Base-by-base conservation (phyloP, 345 rosid species). In the Lumnitzera racemosa region DNA sequence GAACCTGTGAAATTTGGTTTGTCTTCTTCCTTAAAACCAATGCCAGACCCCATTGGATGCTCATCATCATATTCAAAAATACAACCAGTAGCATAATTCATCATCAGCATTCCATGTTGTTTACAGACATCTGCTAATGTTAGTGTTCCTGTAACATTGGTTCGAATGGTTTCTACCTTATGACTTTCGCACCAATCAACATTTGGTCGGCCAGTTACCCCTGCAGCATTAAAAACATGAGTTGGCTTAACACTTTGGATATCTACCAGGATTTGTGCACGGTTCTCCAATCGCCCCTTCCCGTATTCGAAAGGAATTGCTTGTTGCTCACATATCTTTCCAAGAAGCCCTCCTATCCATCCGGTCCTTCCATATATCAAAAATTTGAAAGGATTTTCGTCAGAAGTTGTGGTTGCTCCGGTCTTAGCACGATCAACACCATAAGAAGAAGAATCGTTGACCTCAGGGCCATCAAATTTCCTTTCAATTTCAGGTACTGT, bases 101-200 rank as follows among this genome's bases (percentile, higher is more conserved):
- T 58, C 91, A 88, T 70, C 43, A 85, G 63, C 36, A 88, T 73
- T 27, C 70, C 80, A 24, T 85, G 75, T 67, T 85, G 91, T 78
- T 85, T 79, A 77, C 96, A 88, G 17, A 85, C 79, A 61, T 88
- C 89, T 49, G 89, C 96, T 61, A 88, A 74, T 16, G 91, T 85
- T 63, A 85, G 67, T n/a, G 91, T 81, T 10, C 91, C 96, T 51
- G 80, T 72, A 23, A 88, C 96, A 23, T 88, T 88, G 62, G 91
- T 71, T 49, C 89, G 80, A 61, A 85, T 83, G 13, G 96, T 88
- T 68, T 85, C 89, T 0, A 85, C 57, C 72, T 78, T 83, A 66
- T 88, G 87, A 57, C 87, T 67, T 63, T 88, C 96, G 56, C 91
- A 88, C 91, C 91, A 85, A 69, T 88, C 96, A 36, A 85, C 89